Conservation (phyloP, 768 basidiomycete genomes). For the Boletus rubroflammeus region DNA sequence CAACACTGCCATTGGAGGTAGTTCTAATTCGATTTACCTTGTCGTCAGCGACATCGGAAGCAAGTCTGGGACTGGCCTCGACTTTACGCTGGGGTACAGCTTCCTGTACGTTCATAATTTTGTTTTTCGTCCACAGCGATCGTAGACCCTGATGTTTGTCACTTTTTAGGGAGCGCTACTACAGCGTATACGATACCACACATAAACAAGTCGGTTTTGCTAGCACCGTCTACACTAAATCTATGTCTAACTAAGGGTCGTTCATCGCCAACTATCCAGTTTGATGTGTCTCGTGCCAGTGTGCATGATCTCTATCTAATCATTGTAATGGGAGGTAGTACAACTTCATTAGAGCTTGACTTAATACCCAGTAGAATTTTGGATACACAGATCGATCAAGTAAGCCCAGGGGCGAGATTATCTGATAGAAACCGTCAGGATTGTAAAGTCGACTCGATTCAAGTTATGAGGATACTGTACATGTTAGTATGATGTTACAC, state of each 20-base stretch:
- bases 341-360: not conserved
- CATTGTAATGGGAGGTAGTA: not conserved
- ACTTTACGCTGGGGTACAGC: constrained; percentile 20
- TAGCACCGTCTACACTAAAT: constrained; percentile 31
- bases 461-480: no score
- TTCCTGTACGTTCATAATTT: constrained; percentile 6
- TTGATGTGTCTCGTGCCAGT: no score
- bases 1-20: constrained; percentile 29
- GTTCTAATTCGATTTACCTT: constrained; percentile 24
- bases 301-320: no score
- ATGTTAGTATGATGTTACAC: no score
- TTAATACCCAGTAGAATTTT: not conserved
- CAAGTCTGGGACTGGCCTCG: constrained; percentile 8
- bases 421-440: not conserved
- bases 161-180: constrained; percentile 37
- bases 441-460: no score
- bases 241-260: constrained; percentile 6
- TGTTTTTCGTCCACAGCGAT: not conserved
- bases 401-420: no score
- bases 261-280: not conserved
- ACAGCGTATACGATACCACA: constrained; percentile 39
- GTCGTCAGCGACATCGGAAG: constrained; percentile 21
- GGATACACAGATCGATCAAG: not conserved
- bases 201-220: constrained; percentile 42
- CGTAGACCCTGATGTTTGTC: not conserved